phyloP scores from a whole-genome alignment of 306 rosid genomes.

The Arachis hypogaea region DNA sequence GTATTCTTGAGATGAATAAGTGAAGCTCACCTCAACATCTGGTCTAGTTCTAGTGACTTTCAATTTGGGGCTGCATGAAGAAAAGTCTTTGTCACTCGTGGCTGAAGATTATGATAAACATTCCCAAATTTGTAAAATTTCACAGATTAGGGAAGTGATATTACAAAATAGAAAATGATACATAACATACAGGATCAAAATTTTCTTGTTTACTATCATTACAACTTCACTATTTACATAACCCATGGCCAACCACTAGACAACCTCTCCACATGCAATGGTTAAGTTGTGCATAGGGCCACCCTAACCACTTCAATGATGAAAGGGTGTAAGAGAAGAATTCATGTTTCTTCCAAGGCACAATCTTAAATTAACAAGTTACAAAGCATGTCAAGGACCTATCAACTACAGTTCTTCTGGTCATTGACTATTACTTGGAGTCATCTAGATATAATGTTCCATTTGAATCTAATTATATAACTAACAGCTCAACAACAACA shows the following conservation, averaged over 20 bases:
- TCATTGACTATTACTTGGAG: neutral
- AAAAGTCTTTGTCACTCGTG: slow-evolving; percentile 81
- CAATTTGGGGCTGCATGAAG: slow-evolving; percentile 50
- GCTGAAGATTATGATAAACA: slow-evolving; percentile 82
- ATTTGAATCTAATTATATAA: neutral
- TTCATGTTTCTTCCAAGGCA: neutral
- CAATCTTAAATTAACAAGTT: slow-evolving; percentile 7
- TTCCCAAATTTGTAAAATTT: slow-evolving; percentile 76
- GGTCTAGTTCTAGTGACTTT: no score
- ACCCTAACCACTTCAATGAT: neutral
- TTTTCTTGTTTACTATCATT: slow-evolving; percentile 12
- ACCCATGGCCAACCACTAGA: neutral
- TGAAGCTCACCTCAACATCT: no score
- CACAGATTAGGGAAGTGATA: slow-evolving; percentile 28
- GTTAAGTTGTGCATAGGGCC: no score
- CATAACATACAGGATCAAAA: slow-evolving; percentile 2
- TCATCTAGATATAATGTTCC: slow-evolving; percentile 3
- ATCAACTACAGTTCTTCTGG: slow-evolving; percentile 10
- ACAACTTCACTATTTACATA: neutral
- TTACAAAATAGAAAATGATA: slow-evolving; percentile 1
- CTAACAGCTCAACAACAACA: slow-evolving; percentile 16
- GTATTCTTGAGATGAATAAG: no score
- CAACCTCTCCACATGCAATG: no score
- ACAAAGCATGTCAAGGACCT: slow-evolving; percentile 19
- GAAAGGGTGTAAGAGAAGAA: slow-evolving; percentile 19